Percentiles rank a stretch among this genome's conserved stretches.
phyloP scores from a whole-genome alignment of 306 rosid genomes.

The Cucurbita pepo region DNA sequence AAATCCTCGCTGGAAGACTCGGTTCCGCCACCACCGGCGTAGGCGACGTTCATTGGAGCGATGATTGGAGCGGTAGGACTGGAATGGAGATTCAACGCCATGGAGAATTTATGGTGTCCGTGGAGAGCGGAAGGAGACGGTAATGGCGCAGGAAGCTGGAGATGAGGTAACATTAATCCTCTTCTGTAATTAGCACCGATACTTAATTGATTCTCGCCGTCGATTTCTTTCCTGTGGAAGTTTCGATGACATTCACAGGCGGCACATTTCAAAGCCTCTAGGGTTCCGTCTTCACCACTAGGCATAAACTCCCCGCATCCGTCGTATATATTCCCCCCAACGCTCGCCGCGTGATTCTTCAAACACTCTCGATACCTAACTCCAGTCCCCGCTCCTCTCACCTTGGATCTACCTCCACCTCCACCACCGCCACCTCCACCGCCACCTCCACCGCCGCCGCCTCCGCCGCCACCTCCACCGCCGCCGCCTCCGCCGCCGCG shows the following conservation, averaged over 20 bases:
- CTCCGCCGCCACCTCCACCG: background rate
- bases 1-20: constrained; percentile 44
- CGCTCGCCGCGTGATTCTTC: constrained; percentile 42
- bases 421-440: background rate
- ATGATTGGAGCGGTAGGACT: constrained; percentile 16
- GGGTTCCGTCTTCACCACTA: constrained; percentile 31
- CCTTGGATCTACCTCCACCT: constrained; percentile 2
- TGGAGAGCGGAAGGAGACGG: constrained; percentile 13
- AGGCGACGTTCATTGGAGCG: constrained; percentile 41
- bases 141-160: constrained; percentile 30
- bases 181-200: constrained; percentile 19
- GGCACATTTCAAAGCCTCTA: constrained; percentile 38
- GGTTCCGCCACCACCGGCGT: constrained; percentile 13
- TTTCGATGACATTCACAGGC: constrained; percentile 40
- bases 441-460: background rate
- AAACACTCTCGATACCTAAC: constrained; percentile 29
- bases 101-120: constrained; percentile 24
- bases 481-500: background rate
- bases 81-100: constrained; percentile 8
- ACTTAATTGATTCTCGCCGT: constrained; percentile 22
- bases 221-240: constrained; percentile 37
- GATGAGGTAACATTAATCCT: constrained; percentile 21
- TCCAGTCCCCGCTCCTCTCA: background rate
- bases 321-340: constrained; percentile 32
- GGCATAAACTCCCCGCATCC: constrained; percentile 58